Evolutionary conservation across 164 flowering plant genomes (phyloP).

Genomic region (Vitis vinifera): DNA sequence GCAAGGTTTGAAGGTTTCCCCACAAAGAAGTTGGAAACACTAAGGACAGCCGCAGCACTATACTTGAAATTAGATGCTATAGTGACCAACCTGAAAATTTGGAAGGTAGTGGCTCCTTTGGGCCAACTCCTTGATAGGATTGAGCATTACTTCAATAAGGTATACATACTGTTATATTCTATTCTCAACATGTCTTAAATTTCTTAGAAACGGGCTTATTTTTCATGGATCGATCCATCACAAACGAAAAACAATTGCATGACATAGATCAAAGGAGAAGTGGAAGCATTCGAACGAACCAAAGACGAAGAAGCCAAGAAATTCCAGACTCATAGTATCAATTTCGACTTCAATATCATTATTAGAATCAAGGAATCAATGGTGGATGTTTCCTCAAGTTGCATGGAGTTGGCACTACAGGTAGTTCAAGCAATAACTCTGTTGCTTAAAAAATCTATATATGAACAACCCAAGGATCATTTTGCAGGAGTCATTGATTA

Average conservation of each 20-base stretch:
- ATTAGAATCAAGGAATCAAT: conserved; percentile 69
- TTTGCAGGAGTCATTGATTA: too few relatives aligned
- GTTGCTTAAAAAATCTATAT: not conserved
- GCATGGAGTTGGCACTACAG: conserved; percentile 82
- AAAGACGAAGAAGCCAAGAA: conserved; percentile 83
- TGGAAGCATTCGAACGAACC: conserved; percentile 67
- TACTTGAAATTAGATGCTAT: conserved; percentile 54
- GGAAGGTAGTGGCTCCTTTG: conserved; percentile 63
- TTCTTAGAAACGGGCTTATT: not conserved
- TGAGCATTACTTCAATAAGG: conserved; percentile 82
- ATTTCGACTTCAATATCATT: conserved; percentile 63
- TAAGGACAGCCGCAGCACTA: conserved; percentile 74
- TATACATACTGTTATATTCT: conserved; percentile 8
- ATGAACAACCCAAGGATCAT: too few relatives aligned
- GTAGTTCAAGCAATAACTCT: conserved; percentile 28
- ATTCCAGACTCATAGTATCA: conserved; percentile 59
- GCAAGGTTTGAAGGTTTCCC: conserved; percentile 85
- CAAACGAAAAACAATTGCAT: too few relatives aligned
- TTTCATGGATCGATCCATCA: too few relatives aligned
- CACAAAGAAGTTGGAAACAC: conserved; percentile 62
- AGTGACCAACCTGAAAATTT: conserved; percentile 40
- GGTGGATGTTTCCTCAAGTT: conserved; percentile 82
- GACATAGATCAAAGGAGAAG: conserved; percentile 64
- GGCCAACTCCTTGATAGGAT: conserved; percentile 54
- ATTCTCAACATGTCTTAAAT: not conserved